Percentiles rank a stretch among this genome's conserved stretches.
Conservation (phyloP, 2,329 filamentous ascomycete species). For the Cercospora zeae-maydis region DNA sequence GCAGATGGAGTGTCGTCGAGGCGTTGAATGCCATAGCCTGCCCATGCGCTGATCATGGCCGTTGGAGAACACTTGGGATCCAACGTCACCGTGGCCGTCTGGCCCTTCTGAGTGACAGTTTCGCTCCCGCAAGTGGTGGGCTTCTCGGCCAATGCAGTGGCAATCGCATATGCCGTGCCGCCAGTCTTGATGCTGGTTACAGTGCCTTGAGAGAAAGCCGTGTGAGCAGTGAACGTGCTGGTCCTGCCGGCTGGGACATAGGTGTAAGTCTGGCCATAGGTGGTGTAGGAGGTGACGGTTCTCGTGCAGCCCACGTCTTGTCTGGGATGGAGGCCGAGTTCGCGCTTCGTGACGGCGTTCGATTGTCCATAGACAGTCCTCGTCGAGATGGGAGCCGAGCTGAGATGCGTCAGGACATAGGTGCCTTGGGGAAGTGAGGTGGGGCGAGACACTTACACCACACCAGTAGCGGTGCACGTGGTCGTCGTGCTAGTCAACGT, state of each 20-base stretch:
- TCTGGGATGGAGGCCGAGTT: slow-evolving; percentile 23
- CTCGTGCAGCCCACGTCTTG: slow-evolving; percentile 28
- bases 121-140: slow-evolving; percentile 24
- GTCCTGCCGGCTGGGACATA: slow-evolving; percentile 27
- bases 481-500: slow-evolving; percentile 30
- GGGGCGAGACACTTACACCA: slow-evolving; percentile 25
- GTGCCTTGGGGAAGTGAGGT: neutral
- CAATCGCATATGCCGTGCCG: slow-evolving; percentile 33
- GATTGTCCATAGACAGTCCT: slow-evolving; percentile 25
- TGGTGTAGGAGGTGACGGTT: slow-evolving; percentile 31
- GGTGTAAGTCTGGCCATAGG: slow-evolving; percentile 31
- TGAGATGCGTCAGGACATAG: slow-evolving; percentile 11
- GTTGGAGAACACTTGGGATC: slow-evolving; percentile 34
- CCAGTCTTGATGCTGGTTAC: slow-evolving; percentile 32
- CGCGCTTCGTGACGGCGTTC: slow-evolving; percentile 20
- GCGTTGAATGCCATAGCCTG: slow-evolving; percentile 31
- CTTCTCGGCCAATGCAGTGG: slow-evolving; percentile 27
- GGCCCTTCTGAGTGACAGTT: slow-evolving; percentile 22
- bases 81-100: slow-evolving; percentile 28
- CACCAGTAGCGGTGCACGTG: slow-evolving; percentile 25
- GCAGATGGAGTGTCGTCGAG: slow-evolving; percentile 24
- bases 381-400: slow-evolving; percentile 19
- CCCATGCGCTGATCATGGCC: slow-evolving; percentile 29
- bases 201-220: slow-evolving; percentile 30
- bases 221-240: slow-evolving; percentile 32